Percentiles rank a stretch among this genome's conserved stretches.
Conservation (phyloP, 1,139 yeast genomes). For the Yamadazyma trypodendri region DNA sequence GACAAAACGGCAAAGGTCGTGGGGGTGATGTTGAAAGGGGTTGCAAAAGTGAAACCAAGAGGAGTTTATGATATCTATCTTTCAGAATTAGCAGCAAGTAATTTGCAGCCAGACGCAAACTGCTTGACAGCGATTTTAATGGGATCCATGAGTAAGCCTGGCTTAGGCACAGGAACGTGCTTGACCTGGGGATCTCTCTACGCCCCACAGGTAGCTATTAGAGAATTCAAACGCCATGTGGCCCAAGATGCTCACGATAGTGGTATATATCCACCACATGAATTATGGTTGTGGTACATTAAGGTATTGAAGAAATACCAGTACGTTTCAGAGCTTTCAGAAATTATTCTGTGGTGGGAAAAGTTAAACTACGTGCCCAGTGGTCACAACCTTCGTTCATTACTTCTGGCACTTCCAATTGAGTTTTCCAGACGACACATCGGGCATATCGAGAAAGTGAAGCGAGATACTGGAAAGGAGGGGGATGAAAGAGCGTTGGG, state of each 20-base stretch:
- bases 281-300: conserved; percentile 54
- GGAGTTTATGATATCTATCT: conserved; percentile 35
- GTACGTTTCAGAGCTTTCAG: conserved; percentile 50
- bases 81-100: conserved; percentile 18
- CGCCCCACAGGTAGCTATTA: conserved; percentile 63
- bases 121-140: conserved; percentile 45
- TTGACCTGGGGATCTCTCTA: conserved; percentile 47
- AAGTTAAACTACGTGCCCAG: conserved; percentile 48
- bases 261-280: conserved; percentile 42
- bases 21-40: conserved; percentile 47
- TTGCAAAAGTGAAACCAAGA: conserved; percentile 38
- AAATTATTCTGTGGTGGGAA: conserved; percentile 60
- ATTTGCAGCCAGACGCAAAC: conserved; percentile 30
- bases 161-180: conserved; percentile 16
- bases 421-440: conserved; percentile 42
- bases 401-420: conserved; percentile 40
- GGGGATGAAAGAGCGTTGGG: not conserved
- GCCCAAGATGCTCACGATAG: conserved; percentile 22
- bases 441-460: conserved; percentile 33
- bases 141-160: conserved; percentile 25
- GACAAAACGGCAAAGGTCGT: conserved; percentile 26
- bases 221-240: conserved; percentile 48
- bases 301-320: conserved; percentile 46
- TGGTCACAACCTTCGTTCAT: conserved; percentile 31
- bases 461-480: conserved; percentile 13